phyloP scores from a whole-genome alignment of 805 yeast species.

The Suhomyces kilbournensis region DNA sequence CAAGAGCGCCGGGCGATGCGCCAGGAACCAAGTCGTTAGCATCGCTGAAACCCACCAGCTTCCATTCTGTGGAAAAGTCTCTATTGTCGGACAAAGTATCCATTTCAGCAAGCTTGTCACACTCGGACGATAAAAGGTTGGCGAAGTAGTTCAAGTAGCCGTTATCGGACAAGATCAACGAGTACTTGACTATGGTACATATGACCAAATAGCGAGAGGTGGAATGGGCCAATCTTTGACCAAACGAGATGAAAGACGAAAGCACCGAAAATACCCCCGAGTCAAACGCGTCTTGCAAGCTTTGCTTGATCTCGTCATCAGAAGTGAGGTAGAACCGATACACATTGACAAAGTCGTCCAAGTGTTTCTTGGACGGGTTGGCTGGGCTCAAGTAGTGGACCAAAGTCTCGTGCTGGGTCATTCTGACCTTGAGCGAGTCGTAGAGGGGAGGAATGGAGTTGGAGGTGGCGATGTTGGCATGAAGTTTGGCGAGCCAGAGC shows the following conservation, averaged over 20 bases:
- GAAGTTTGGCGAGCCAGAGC: slow-evolving; percentile 68
- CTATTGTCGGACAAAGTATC: slow-evolving; percentile 50
- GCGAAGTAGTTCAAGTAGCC: slow-evolving; percentile 28
- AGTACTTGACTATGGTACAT: slow-evolving; percentile 30
- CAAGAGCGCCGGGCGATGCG: not conserved
- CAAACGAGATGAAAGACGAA: slow-evolving; percentile 62
- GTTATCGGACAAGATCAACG: slow-evolving; percentile 31
- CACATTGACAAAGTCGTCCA: slow-evolving; percentile 24
- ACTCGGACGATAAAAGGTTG: slow-evolving; percentile 13
- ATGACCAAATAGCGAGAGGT: slow-evolving; percentile 38
- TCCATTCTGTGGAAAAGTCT: slow-evolving; percentile 55
- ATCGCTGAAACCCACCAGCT: slow-evolving; percentile 28
- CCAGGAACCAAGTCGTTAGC: slow-evolving; percentile 12
- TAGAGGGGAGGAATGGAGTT: slow-evolving; percentile 51
- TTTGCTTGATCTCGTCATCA: slow-evolving; percentile 48
- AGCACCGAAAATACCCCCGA: slow-evolving; percentile 63
- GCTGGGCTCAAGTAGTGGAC: slow-evolving; percentile 44
- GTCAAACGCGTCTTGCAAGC: slow-evolving; percentile 53
- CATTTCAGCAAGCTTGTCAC: slow-evolving; percentile 9
- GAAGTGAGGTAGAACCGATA: slow-evolving; percentile 54
- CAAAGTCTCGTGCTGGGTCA: slow-evolving; percentile 72
- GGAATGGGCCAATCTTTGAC: slow-evolving; percentile 50
- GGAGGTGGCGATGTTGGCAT: slow-evolving; percentile 55
- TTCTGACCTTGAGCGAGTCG: slow-evolving; percentile 58
- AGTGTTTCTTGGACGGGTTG: slow-evolving; percentile 29